These are phyloP conservation scores for Fusarium sp. DNA, from an alignment of 2,329 filamentous ascomycete genomes.

Conservation along the genomic window DNA sequence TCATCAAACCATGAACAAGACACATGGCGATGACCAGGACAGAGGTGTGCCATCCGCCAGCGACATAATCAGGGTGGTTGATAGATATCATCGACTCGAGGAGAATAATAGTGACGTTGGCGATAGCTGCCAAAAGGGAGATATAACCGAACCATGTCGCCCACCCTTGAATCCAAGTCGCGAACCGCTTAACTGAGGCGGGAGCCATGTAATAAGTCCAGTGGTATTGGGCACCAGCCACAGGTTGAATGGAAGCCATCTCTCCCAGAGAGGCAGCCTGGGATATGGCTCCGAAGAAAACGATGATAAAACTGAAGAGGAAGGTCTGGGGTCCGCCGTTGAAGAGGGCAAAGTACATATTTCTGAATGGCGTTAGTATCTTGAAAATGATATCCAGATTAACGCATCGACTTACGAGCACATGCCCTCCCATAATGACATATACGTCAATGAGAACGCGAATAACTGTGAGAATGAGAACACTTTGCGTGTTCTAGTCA, in stretches of 20 bases:
- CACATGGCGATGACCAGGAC: slow-evolving; percentile 46
- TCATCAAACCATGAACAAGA: slow-evolving; percentile 40
- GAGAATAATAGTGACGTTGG: slow-evolving; percentile 46
- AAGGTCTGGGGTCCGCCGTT: slow-evolving; percentile 45
- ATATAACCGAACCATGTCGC: slow-evolving; percentile 46
- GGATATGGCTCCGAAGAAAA: slow-evolving; percentile 43
- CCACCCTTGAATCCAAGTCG: slow-evolving; percentile 46
- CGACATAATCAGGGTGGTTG: slow-evolving; percentile 39
- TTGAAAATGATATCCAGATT: rapidly evolving
- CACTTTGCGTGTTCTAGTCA: slow-evolving; percentile 42
- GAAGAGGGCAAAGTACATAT: slow-evolving; percentile 46
- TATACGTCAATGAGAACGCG: slow-evolving; percentile 45
- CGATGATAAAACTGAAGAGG: slow-evolving; percentile 45
- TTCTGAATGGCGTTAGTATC: slow-evolving; percentile 22
- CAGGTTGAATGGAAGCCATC: slow-evolving; percentile 45
- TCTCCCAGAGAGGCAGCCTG: slow-evolving; percentile 44
- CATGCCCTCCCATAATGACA: slow-evolving; percentile 46
- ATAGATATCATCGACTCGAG: slow-evolving; percentile 46
- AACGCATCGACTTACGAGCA: slow-evolving; percentile 33
- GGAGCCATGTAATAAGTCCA: slow-evolving; percentile 46
- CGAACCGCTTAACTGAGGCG: slow-evolving; percentile 33
- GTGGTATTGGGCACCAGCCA: slow-evolving; percentile 42
- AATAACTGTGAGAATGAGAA: slow-evolving; percentile 45
- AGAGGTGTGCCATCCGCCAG: slow-evolving; percentile 45
- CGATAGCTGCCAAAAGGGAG: slow-evolving; percentile 42